Evolutionary conservation across 2,329 filamentous ascomycete species (phyloP), one percentile per base, ranked within the genome.

Genomic region (Chlorencoelia australis): DNA sequence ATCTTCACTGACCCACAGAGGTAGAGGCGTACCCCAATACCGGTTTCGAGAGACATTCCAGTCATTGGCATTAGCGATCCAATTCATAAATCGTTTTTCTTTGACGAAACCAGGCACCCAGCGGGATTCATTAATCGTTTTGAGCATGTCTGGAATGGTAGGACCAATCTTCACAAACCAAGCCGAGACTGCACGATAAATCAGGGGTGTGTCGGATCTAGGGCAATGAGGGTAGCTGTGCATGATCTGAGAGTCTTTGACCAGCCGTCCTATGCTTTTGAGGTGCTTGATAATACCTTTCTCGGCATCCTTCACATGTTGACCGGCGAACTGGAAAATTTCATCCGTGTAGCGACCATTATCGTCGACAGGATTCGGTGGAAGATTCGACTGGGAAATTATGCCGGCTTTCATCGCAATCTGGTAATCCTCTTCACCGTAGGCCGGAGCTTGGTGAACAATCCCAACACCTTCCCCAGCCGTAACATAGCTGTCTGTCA

Each of bases 141-240:
- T 69, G n/a, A 95, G 68, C 80, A 96, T 89, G 46, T 88, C 67
- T 1, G 87, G 86, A 34, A 94, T 76, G 49, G 87, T 82, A 41
- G 82, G 74, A 13, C 80, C 75, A 30, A 95, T 85, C 59, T 84
- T 85, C 52, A 96, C 82, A 58, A 95, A 95, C 89, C 89, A 96
- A 1, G 87, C 86, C 7, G 88, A 84, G 13, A 95, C 86, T 17
- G 89, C 86, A 46, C 83, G 77, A 62, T 94, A 91, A 51, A 96
- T 94, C 44, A 96, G 70, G 19, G 87, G 89, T 0, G 85, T 95
- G 56, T 95, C 89, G n/a, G 87, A 94, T 42, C 89, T 77, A 64
- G 83, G 87, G 60, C 89, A 95, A 73, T 89, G 89, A 14, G 86
- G 87, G 59, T 94, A 93, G 51, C 84, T 89, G 66, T 96, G 89